Evolutionary conservation across 2,329 filamentous ascomycete species (phyloP), one percentile per base, ranked within the genome.

Genomic region (Ascosphaera acerosa): DNA sequence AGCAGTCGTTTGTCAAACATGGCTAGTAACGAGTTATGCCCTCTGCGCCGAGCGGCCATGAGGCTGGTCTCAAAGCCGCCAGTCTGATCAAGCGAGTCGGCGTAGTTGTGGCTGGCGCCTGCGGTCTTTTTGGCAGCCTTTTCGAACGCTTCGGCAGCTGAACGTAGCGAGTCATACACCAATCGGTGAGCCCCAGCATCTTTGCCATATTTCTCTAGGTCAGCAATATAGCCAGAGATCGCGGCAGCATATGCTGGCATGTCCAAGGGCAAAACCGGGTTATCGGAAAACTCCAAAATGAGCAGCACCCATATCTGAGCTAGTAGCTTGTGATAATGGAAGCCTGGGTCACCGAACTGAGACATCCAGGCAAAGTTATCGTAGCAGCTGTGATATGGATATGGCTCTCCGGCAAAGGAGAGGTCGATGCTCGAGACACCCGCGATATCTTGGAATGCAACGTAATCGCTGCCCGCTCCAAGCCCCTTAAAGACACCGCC

Each of bases 311-410:
- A 72, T 25, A 94, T 59, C 50, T 92, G 70, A 7, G 69, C 77
- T 35, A 94, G 64, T 4, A 76, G 53, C 25, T 61, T 64, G 53
- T 94, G 87, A 46, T 90, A 87, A 7, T 62, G 51, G 44, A 91
- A 91, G 1, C 65, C 71, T 0, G 80, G 80, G 47, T 97, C 87
- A 15, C 76, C 72, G 36, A 76, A 68, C 22, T 62, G 63, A 16
- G 70, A 59, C 63, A 94, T 78, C 71, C 80, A 84, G 28, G 81
- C 73, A 42, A 76, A 82, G 33, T 70, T 89, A 46, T 94, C 84
- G 51, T 90, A 89, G 52, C 76, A 87, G 36, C 75, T 82, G 50
- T 81, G 72, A 32, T 72, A 69, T 0, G 82, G 78, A 42, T 64
- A 74, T 7, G 57, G 51, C 5, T 63, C 57, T 28, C 75, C 76